Evolutionary conservation across 2,329 filamentous ascomycete genomes (phyloP).

Genomic region (Bipolaris bicolor): DNA sequence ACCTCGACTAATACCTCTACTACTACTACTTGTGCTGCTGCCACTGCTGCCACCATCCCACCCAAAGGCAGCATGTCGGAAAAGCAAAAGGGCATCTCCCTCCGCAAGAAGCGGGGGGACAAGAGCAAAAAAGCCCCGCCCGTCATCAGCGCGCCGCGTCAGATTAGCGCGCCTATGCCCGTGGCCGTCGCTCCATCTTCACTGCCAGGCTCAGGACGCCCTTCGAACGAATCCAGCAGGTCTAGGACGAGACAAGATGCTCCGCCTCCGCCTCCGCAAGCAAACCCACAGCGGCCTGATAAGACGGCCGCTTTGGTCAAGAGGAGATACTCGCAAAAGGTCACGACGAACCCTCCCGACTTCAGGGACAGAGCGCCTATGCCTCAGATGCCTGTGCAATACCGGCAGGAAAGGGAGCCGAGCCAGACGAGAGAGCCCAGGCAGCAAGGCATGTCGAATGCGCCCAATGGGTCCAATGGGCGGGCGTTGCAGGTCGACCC

Average conservation of each 20-base stretch:
- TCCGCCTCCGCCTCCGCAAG: constrained; percentile 39
- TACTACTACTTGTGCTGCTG: not conserved
- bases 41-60: constrained; percentile 6
- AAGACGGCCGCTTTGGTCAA: constrained; percentile 85
- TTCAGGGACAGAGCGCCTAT: constrained; percentile 72
- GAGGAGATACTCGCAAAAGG: constrained; percentile 89
- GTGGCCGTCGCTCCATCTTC: constrained; percentile 35
- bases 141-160: constrained; percentile 60
- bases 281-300: constrained; percentile 51
- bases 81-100: constrained; percentile 62
- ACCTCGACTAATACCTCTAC: not conserved
- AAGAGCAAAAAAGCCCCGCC: constrained; percentile 56
- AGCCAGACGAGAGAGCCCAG: constrained; percentile 53
- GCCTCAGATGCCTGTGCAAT: constrained; percentile 66
- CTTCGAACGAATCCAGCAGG: constrained; percentile 46
- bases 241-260: constrained; percentile 40
- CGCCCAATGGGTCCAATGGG: constrained; percentile 22
- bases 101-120: constrained; percentile 66
- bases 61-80: constrained; percentile 53
- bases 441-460: constrained; percentile 56
- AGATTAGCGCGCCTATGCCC: constrained; percentile 56
- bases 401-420: constrained; percentile 58
- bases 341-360: constrained; percentile 76
- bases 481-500: constrained; percentile 74
- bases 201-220: constrained; percentile 45